These are phyloP conservation scores for Lithocarpus polystachyus DNA, from an alignment of 306 rosid genomes.

Conservation along the genomic window DNA sequence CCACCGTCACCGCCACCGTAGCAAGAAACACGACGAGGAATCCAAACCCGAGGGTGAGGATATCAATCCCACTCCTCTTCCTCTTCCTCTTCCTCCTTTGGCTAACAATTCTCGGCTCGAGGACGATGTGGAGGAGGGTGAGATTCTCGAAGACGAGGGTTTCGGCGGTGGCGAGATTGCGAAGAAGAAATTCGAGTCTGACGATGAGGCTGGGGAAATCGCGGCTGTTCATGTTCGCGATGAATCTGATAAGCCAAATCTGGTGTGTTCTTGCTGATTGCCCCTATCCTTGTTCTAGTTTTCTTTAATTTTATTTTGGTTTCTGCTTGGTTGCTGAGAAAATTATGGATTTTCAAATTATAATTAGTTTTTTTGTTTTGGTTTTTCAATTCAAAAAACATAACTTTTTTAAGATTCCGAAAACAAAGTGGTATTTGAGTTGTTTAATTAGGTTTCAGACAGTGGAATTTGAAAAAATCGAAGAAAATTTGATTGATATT, in stretches of 20 bases:
- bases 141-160: conserved; percentile 79
- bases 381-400: neutral
- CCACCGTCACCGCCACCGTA: conserved; percentile 57
- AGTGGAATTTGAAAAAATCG: neutral
- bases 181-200: conserved; percentile 33
- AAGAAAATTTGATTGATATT: neutral
- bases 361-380: neutral
- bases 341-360: conserved; percentile 6
- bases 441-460: neutral
- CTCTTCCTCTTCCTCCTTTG: conserved; percentile 12
- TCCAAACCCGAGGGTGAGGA: conserved; percentile 31
- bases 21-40: conserved; percentile 50
- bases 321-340: conserved; percentile 56
- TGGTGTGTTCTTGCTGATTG: conserved; percentile 50
- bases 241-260: conserved; percentile 41
- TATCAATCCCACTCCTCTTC: conserved; percentile 25
- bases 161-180: conserved; percentile 25
- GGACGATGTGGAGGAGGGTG: conserved; percentile 93
- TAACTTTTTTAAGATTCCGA: neutral
- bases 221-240: conserved; percentile 34
- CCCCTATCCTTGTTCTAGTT: neutral
- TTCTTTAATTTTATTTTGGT: conserved; percentile 5
- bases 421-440: neutral
- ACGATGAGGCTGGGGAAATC: conserved; percentile 51
- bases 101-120: conserved; percentile 20